These are phyloP conservation scores for Rhizopogon roseolus DNA, from an alignment of 768 basidiomycete species.

Conservation along the genomic window DNA sequence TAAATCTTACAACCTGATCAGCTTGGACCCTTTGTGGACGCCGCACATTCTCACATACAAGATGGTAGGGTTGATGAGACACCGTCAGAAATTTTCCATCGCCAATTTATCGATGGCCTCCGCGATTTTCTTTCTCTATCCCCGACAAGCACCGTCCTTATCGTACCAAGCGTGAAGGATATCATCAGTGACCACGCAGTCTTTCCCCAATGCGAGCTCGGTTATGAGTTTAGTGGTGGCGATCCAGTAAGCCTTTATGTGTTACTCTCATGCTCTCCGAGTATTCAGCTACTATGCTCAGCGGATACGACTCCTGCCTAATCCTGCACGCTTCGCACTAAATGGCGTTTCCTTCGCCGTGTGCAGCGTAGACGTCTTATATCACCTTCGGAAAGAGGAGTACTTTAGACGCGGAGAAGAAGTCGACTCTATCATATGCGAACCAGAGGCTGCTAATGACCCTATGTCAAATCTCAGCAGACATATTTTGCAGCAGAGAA, in stretches of 20 bases:
- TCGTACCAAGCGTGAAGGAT: conserved; percentile 84
- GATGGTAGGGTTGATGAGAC: conserved; percentile 66
- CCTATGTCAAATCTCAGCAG: conserved; percentile 74
- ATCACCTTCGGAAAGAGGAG: conserved; percentile 86
- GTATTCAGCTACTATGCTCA: conserved; percentile 24
- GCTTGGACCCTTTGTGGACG: conserved; percentile 92
- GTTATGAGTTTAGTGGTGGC: conserved; percentile 29
- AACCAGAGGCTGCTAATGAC: conserved; percentile 54
- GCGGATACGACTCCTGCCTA: conserved; percentile 79
- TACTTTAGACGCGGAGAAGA: conserved; percentile 65
- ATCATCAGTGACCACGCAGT: conserved; percentile 73
- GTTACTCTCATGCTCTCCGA: neutral
- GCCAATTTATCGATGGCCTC: conserved; percentile 56
- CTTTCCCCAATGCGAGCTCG: conserved; percentile 76
- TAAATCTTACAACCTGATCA: conserved; percentile 24
- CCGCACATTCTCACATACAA: conserved; percentile 67
- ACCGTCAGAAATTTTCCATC: conserved; percentile 64
- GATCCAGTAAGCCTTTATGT: conserved; percentile 43
- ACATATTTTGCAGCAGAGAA: conserved; percentile 82
- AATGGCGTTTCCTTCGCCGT: conserved; percentile 78
- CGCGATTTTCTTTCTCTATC: conserved; percentile 51
- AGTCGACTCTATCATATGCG: conserved; percentile 39
- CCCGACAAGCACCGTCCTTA: conserved; percentile 65
- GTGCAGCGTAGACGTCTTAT: conserved; percentile 83
- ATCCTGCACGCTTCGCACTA: conserved; percentile 81